Evolutionary conservation across 768 basidiomycete genomes (phyloP).

Genomic region (Termitomyces sp.): DNA sequence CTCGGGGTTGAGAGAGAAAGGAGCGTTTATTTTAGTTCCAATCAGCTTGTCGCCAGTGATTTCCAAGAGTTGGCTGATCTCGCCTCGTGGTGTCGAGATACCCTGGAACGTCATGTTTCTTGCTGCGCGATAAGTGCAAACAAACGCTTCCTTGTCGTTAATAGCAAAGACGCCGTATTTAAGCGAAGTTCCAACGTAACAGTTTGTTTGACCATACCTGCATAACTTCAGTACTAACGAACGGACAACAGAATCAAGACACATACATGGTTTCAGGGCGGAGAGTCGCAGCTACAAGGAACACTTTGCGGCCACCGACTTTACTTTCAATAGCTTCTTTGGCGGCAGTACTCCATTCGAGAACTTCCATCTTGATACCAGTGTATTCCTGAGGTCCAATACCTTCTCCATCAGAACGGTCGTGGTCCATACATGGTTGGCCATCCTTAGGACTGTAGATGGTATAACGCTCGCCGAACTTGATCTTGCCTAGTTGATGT

Average conservation of each 20-base stretch:
- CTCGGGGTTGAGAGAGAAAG: conserved; percentile 74
- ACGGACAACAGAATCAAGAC: conserved; percentile 1
- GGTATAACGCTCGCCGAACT: conserved; percentile 97
- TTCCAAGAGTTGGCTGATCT: conserved; percentile 68
- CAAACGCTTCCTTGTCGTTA: conserved; percentile 81
- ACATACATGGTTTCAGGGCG: conserved; percentile 94
- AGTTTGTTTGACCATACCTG: conserved; percentile 98
- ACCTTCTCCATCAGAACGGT: conserved; percentile 91
- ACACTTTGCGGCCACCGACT: conserved; percentile 77
- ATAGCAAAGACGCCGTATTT: conserved; percentile 92
- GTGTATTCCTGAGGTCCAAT: conserved; percentile 96
- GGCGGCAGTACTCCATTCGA: conserved; percentile 74
- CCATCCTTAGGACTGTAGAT: conserved; percentile 99
- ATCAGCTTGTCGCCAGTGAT: conserved; percentile 76
- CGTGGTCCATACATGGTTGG: conserved; percentile 99
- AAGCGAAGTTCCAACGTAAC: conserved; percentile 87
- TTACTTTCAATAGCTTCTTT: conserved; percentile 59
- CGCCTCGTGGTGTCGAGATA: conserved; percentile 64
- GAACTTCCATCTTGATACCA: conserved; percentile 89
- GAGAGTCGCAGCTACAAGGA: conserved; percentile 91
- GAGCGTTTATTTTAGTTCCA: conserved; percentile 88
- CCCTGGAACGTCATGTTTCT: conserved; percentile 99
- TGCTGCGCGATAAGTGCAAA: conserved; percentile 85
- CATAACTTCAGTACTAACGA: not conserved
- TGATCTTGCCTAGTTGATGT: conserved; percentile 83